phyloP scores from a whole-genome alignment of 2,329 filamentous ascomycete genomes.

The Pseudogymnoascus pannorum region DNA sequence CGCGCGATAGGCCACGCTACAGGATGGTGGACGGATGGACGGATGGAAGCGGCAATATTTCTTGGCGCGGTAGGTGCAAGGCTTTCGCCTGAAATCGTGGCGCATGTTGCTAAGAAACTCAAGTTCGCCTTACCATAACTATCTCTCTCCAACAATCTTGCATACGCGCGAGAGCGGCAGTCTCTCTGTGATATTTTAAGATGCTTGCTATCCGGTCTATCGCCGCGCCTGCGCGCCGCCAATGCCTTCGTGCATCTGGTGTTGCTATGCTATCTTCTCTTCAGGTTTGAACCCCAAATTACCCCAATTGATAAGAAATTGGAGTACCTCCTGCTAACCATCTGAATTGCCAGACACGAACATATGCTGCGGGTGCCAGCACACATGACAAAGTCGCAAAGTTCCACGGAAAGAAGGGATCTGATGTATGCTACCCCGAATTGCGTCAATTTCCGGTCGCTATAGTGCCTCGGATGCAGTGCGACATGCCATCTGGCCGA shows the following conservation, averaged over 20 bases:
- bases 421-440: slow-evolving; percentile 60
- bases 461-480: not conserved
- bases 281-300: slow-evolving; percentile 4
- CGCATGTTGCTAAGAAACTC: slow-evolving; percentile 6
- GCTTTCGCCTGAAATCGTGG: slow-evolving; percentile 6
- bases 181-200: slow-evolving; percentile 34
- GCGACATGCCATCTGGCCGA: slow-evolving; percentile 11
- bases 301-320: slow-evolving; percentile 4
- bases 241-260: slow-evolving; percentile 66
- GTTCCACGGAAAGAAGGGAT: slow-evolving; percentile 85
- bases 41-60: slow-evolving; percentile 8
- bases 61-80: slow-evolving; percentile 7
- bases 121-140: slow-evolving; percentile 3
- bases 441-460: slow-evolving; percentile 25
- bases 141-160: slow-evolving; percentile 1
- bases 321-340: slow-evolving; percentile 20
- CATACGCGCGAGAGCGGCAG: slow-evolving; percentile 13
- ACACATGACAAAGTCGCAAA: slow-evolving; percentile 70
- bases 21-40: not conserved
- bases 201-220: slow-evolving; percentile 82
- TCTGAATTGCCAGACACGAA: slow-evolving; percentile 38
- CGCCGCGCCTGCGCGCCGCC: slow-evolving; percentile 65
- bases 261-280: slow-evolving; percentile 3
- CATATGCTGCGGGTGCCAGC: slow-evolving; percentile 51
- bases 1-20: slow-evolving; percentile 7